Base-by-base conservation (phyloP, 371 early-diverging fungal species). In the Saksenaea oblongispora region DNA sequence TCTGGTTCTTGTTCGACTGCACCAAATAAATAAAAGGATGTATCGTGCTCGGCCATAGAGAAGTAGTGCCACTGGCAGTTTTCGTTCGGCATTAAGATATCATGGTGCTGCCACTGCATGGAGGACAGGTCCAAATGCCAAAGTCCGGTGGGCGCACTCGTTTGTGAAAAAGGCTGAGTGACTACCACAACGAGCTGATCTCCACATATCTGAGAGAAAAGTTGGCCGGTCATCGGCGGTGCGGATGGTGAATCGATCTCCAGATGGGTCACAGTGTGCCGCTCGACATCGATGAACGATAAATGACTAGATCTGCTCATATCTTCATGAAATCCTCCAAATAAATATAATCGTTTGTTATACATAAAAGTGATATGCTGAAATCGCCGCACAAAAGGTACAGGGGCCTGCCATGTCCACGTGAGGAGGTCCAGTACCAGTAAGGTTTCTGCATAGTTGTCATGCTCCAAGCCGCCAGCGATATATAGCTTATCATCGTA, bases 181-280 rank as follows among this genome's bases (percentile, higher is more conserved):
- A 88, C 81, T 3, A 85, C 75, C 0, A 88, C 86, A n/a, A 87
- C 80, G 13, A 89, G 68, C 61, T 81, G 74, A 58, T 81, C 79
- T 5, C 86, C 85, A 70, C 84, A 88, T 53, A 88, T 69, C 57
- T 88, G 87, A 13, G 86, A 78, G 66, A 84, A 88, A 39, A 84
- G 82, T 62, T 88, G 87, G 7, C 88, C 89, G 15, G 76, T 66
- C 13, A 81, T 66, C 44, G 82, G 78, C 7, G 89, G 89, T 5
- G 86, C 75, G 13, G 71, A 70, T 1, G 82, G 78, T 18, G 83
- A 79, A 1, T 72, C 70, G 18, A 85, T 80, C 11, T 76, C 80
- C 22, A 88, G 47, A 26, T 79, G 74, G 17, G 85, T 81, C 44
- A 78, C 72, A 36, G 71, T 47, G 26, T 69, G 73, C 28, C 61